Percentiles rank a stretch among this genome's conserved stretches.
Conservation (phyloP, 129 eudicot genomes). For the Flaveria linearis region DNA sequence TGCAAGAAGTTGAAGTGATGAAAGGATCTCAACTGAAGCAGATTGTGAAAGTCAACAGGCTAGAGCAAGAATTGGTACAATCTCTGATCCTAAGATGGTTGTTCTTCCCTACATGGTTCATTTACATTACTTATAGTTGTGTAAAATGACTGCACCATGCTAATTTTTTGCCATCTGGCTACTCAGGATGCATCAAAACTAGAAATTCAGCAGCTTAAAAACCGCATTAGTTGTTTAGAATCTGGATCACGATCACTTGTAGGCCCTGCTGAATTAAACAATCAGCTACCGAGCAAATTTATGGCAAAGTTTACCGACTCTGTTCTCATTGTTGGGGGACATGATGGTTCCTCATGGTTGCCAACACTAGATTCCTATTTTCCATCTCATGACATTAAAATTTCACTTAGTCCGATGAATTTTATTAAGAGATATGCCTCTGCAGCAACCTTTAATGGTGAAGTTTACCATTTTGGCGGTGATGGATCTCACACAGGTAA, state of each 20-base stretch:
- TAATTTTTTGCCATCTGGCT: slow-evolving; percentile 19
- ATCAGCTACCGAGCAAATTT: slow-evolving; percentile 12
- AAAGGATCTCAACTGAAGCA: slow-evolving; percentile 50
- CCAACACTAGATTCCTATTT: slow-evolving; percentile 45
- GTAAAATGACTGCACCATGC: background rate
- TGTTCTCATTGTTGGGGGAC: slow-evolving; percentile 64
- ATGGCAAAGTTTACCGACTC: slow-evolving; percentile 23
- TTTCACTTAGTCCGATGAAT: slow-evolving; percentile 55
- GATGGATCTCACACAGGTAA: slow-evolving; percentile 59
- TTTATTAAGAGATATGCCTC: slow-evolving; percentile 49
- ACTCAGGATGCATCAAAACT: slow-evolving; percentile 54
- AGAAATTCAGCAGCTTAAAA: slow-evolving; percentile 44
- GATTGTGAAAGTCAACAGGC: slow-evolving; percentile 33
- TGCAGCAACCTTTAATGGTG: slow-evolving; percentile 51
- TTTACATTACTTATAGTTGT: background rate
- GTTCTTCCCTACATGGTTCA: background rate
- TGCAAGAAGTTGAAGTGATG: slow-evolving; percentile 52
- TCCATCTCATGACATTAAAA: slow-evolving; percentile 41
- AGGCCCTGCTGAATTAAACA: slow-evolving; percentile 23
- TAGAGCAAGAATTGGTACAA: slow-evolving; percentile 65
- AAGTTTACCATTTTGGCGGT: slow-evolving; percentile 67
- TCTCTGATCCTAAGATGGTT: slow-evolving; percentile 8
- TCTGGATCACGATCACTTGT: slow-evolving; percentile 19
- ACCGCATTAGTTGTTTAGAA: slow-evolving; percentile 24
- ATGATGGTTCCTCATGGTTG: slow-evolving; percentile 66